Percentiles rank a stretch among this genome's conserved stretches.
phyloP scores from a whole-genome alignment of 208 protist genomes.

The Leishmania mexicana region DNA sequence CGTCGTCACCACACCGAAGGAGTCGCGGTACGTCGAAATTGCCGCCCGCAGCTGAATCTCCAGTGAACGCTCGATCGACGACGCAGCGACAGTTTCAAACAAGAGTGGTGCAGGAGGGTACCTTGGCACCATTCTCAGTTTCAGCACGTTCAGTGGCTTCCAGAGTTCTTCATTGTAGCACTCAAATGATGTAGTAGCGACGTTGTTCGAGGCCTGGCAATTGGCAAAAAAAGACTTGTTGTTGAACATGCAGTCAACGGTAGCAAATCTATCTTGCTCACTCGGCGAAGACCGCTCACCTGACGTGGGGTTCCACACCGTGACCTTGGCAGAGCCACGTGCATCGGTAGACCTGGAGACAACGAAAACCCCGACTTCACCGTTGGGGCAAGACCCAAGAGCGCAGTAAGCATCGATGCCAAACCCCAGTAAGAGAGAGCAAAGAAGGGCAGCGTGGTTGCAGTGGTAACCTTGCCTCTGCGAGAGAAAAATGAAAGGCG shows the following conservation, averaged over 20 bases:
- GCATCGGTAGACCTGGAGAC: slow-evolving; percentile 48
- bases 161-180: slow-evolving; percentile 90
- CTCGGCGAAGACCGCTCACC: slow-evolving; percentile 55
- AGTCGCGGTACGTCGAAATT: slow-evolving; percentile 72
- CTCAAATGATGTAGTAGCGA: slow-evolving; percentile 75
- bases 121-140: slow-evolving; percentile 85
- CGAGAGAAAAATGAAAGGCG: slow-evolving; percentile 86
- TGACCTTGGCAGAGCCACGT: slow-evolving; percentile 43
- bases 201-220: slow-evolving; percentile 63
- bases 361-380: slow-evolving; percentile 72
- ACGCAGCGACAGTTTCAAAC: slow-evolving; percentile 34
- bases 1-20: slow-evolving; percentile 62
- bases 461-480: slow-evolving; percentile 79
- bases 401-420: slow-evolving; percentile 90
- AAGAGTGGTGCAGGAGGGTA: slow-evolving; percentile 70
- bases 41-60: slow-evolving; percentile 51
- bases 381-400: slow-evolving; percentile 53
- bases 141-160: slow-evolving; percentile 90
- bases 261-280: slow-evolving; percentile 54
- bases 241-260: slow-evolving; percentile 89
- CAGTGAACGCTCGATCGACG: slow-evolving; percentile 54
- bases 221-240: slow-evolving; percentile 90
- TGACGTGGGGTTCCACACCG: slow-evolving; percentile 83
- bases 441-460: slow-evolving; percentile 90
- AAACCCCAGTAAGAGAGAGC: slow-evolving; percentile 91